Evolutionary conservation across 495 filamentous ascomycete species (phyloP).

Genomic region (Penicillium coprophilum): DNA sequence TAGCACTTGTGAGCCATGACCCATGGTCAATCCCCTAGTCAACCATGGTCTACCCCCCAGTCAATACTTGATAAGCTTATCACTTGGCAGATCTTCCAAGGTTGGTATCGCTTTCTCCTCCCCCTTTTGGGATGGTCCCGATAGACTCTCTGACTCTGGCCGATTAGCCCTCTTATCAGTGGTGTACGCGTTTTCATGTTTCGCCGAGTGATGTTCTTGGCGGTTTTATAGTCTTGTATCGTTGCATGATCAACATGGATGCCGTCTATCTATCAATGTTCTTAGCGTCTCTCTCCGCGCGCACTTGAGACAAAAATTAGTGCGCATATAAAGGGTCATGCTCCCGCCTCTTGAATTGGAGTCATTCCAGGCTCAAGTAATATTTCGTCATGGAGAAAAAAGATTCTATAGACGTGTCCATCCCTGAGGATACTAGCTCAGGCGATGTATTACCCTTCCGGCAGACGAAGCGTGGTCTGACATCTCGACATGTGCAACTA

Average conservation of each 20-base stretch:
- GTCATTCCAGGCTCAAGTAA: conserved; percentile 4
- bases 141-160: conserved; percentile 9
- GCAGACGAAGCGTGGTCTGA: conserved; percentile 56
- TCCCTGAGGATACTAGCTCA: conserved; percentile 18
- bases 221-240: not conserved
- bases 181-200: conserved; percentile 7
- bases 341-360: conserved; percentile 5
- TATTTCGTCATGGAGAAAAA: conserved; percentile 29
- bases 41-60: not conserved
- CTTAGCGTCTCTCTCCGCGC: conserved; percentile 15
- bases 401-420: conserved; percentile 13
- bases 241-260: conserved; percentile 5
- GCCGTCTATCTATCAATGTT: conserved; percentile 11
- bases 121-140: conserved; percentile 23
- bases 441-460: conserved; percentile 23
- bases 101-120: conserved; percentile 34
- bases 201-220: conserved; percentile 5
- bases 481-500: conserved; percentile 64
- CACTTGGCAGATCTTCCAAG: conserved; percentile 29
- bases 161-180: conserved; percentile 23
- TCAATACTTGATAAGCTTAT: conserved; percentile 25
- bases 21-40: too few relatives aligned
- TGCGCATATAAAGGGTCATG: conserved; percentile 19
- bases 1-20: conserved; percentile 25
- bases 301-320: conserved; percentile 8